These are phyloP conservation scores for Cyphellophora attinorum DNA, from an alignment of 2,329 filamentous ascomycete genomes.

Conservation along the genomic window DNA sequence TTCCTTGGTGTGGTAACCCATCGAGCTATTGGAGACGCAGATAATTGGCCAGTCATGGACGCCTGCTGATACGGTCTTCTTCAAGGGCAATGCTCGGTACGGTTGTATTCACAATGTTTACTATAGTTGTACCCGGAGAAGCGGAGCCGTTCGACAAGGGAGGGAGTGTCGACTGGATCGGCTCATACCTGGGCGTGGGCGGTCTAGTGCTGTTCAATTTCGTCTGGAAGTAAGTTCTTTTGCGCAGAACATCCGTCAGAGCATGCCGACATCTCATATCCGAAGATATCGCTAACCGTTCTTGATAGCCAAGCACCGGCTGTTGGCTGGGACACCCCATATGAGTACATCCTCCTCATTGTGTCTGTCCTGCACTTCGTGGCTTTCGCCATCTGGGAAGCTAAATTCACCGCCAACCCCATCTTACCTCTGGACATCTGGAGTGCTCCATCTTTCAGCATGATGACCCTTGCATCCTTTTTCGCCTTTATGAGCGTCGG, in stretches of 20 bases:
- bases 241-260: no score
- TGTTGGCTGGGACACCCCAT: constrained; percentile 35
- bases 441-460: constrained; percentile 33
- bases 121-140: no score
- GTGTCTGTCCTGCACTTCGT: constrained; percentile 26
- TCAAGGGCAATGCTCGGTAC: no score
- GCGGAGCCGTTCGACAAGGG: no score
- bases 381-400: constrained; percentile 32
- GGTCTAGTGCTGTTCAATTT: constrained; percentile 44
- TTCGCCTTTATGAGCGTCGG: constrained; percentile 40
- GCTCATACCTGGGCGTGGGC: no score
- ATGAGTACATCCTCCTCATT: constrained; percentile 31
- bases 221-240: constrained; percentile 42
- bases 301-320: constrained; percentile 33
- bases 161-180: no score
- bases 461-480: constrained; percentile 34
- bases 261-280: no score
- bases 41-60: no score
- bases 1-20: no score
- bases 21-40: no score
- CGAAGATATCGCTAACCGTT: constrained; percentile 2
- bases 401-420: constrained; percentile 26
- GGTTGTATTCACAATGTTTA: no score
- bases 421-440: constrained; percentile 40
- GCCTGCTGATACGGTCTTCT: no score